These are phyloP conservation scores for Podila epigama DNA, from an alignment of 192 early-diverging fungal species.

Conservation along the genomic window DNA sequence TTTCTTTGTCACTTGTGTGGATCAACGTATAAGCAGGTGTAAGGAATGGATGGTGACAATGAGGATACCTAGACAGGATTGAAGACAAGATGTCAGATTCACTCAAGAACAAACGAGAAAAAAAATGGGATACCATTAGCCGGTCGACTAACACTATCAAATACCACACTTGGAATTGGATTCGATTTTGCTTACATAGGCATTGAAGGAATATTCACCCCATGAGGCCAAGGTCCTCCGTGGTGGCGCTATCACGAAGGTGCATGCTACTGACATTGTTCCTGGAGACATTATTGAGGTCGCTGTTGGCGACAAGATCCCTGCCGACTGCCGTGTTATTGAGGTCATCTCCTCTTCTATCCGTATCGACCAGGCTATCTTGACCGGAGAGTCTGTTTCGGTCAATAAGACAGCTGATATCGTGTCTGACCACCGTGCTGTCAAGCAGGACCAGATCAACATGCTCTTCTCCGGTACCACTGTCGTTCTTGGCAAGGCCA, in stretches of 20 bases:
- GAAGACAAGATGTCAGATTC: not conserved
- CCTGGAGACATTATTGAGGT: constrained; percentile 97
- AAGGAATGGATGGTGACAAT: no score
- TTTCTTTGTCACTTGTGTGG: constrained; percentile 8
- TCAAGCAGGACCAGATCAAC: constrained; percentile 97
- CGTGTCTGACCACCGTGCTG: constrained; percentile 73
- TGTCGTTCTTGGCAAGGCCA: constrained; percentile 90
- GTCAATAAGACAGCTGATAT: constrained; percentile 80
- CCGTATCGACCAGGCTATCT: constrained; percentile 91
- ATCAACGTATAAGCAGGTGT: no score
- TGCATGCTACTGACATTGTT: constrained; percentile 82
- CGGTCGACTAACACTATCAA: not conserved
- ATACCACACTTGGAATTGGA: not conserved
- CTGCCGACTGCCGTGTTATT: constrained; percentile 92
- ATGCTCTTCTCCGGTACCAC: constrained; percentile 98
- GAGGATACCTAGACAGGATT: no score
- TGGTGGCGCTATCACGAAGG: constrained; percentile 69
- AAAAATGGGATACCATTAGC: no score
- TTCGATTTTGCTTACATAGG: constrained; percentile 51
- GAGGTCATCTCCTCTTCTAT: constrained; percentile 85
- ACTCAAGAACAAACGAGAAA: no score
- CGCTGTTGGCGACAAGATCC: constrained; percentile 94
- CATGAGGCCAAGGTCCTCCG: constrained; percentile 94
- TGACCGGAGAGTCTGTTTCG: constrained; percentile 95
- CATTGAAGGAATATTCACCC: constrained; percentile 94